Percentiles rank a stretch among this genome's conserved stretches.
Conservation (phyloP, 2,329 filamentous ascomycete genomes). For the Xylaria polymorpha region DNA sequence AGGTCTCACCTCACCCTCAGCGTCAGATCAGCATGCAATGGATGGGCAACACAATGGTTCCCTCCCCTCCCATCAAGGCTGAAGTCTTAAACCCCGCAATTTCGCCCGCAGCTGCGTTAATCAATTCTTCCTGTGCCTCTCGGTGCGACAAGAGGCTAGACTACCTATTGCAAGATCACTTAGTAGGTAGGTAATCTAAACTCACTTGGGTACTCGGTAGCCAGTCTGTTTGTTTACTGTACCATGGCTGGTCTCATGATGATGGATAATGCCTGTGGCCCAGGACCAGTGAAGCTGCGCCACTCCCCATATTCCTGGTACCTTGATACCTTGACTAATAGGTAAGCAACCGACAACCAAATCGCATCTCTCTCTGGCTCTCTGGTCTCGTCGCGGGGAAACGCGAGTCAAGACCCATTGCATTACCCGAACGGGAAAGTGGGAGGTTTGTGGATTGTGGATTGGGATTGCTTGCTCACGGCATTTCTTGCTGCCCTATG, state of each 20-base stretch:
- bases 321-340: neutral
- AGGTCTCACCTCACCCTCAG: neutral
- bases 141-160: neutral
- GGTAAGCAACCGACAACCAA: neutral
- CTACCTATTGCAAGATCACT: no score
- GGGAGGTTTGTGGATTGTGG: slow-evolving; percentile 12
- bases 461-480: no score
- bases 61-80: slow-evolving; percentile 32
- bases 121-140: neutral
- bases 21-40: slow-evolving; percentile 16
- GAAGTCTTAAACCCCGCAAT: slow-evolving; percentile 24
- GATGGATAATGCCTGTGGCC: neutral
- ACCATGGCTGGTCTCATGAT: slow-evolving; percentile 1
- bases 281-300: slow-evolving; percentile 24
- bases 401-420: slow-evolving; percentile 9
- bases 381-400: slow-evolving; percentile 12
- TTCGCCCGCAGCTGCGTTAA: slow-evolving; percentile 13
- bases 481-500: slow-evolving; percentile 17
- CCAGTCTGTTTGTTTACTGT: neutral
- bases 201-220: neutral
- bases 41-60: neutral
- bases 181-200: no score
- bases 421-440: slow-evolving; percentile 33
- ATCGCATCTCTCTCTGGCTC: neutral
- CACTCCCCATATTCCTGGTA: slow-evolving; percentile 11